Evolutionary conservation across 768 basidiomycete genomes (phyloP).

Genomic region (Naganishia onofrii): DNA sequence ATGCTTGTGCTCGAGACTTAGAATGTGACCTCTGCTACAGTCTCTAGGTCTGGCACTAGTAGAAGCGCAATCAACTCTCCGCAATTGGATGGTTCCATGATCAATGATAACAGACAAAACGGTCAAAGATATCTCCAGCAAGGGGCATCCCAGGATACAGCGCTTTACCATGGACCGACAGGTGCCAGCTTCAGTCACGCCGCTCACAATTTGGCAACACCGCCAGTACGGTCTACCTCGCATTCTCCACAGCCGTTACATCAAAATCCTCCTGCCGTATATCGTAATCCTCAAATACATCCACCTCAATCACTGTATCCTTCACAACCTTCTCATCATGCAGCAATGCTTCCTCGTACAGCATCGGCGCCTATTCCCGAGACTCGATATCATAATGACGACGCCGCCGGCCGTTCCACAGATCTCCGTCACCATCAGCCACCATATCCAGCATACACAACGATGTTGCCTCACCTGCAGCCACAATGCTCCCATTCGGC

Average conservation of each 20-base stretch:
- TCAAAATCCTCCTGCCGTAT: neutral
- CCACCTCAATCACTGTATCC: conserved; percentile 36
- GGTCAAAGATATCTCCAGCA: neutral
- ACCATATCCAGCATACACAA: neutral
- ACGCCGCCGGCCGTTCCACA: neutral
- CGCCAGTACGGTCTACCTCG: conserved; percentile 36
- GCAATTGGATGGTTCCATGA: neutral
- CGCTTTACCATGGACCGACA: neutral
- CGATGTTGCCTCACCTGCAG: neutral
- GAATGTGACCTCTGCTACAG: neutral
- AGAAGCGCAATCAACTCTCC: conserved; percentile 24
- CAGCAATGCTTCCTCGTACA: conserved; percentile 21
- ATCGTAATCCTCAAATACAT: neutral
- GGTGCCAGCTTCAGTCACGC: neutral
- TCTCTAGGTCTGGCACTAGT: neutral
- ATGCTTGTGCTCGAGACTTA: no score
- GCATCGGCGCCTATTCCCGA: conserved; percentile 20
- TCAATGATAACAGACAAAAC: neutral
- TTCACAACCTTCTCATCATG: conserved; percentile 13
- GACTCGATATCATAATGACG: neutral
- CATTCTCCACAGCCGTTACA: conserved; percentile 36
- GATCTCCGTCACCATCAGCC: neutral
- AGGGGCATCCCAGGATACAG: neutral
- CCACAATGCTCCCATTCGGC: neutral
- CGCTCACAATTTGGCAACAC: neutral